These are phyloP conservation scores for Pseudocercospora vitis DNA, from an alignment of 2,329 filamentous ascomycete genomes.

Conservation along the genomic window DNA sequence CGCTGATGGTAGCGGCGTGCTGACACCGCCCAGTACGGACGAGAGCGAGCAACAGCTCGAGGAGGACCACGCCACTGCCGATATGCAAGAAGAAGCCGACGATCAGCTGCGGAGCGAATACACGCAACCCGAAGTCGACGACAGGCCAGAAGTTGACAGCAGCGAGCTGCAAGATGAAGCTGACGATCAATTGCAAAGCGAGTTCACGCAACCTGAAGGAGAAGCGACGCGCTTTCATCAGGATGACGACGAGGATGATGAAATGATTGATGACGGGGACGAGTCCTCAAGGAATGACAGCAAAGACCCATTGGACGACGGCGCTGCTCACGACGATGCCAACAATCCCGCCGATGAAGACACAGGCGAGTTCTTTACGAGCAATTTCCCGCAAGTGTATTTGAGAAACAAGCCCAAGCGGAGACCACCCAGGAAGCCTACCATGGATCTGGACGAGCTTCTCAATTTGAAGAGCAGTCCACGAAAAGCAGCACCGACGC, in stretches of 20 bases:
- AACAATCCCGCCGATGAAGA: slow-evolving; percentile 24
- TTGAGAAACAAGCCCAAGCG: slow-evolving; percentile 18
- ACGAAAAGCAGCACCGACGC: slow-evolving; percentile 15
- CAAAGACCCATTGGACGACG: slow-evolving; percentile 21
- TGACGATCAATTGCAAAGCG: slow-evolving; percentile 23
- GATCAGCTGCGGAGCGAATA: slow-evolving; percentile 3
- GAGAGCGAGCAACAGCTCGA: slow-evolving; percentile 26
- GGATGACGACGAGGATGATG: slow-evolving; percentile 18
- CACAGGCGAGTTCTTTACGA: slow-evolving; percentile 35
- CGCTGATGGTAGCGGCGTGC: slow-evolving; percentile 33
- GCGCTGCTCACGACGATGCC: slow-evolving; percentile 2
- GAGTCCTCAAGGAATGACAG: slow-evolving; percentile 15
- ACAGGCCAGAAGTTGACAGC: slow-evolving; percentile 17
- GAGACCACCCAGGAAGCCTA: slow-evolving; percentile 23
- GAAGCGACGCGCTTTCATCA: slow-evolving; percentile 29
- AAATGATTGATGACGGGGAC: slow-evolving; percentile 20
- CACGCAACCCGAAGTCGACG: neutral
- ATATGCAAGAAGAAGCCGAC: neutral
- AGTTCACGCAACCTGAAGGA: slow-evolving; percentile 31
- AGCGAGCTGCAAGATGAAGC: slow-evolving; percentile 16
- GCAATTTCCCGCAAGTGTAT: slow-evolving; percentile 31
- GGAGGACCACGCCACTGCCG: neutral
- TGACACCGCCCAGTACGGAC: slow-evolving; percentile 38
- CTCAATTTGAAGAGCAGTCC: slow-evolving; percentile 31
- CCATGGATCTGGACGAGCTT: slow-evolving; percentile 32